phyloP scores from a whole-genome alignment of 192 early-diverging fungal species.

The Linnemannia exigua region DNA sequence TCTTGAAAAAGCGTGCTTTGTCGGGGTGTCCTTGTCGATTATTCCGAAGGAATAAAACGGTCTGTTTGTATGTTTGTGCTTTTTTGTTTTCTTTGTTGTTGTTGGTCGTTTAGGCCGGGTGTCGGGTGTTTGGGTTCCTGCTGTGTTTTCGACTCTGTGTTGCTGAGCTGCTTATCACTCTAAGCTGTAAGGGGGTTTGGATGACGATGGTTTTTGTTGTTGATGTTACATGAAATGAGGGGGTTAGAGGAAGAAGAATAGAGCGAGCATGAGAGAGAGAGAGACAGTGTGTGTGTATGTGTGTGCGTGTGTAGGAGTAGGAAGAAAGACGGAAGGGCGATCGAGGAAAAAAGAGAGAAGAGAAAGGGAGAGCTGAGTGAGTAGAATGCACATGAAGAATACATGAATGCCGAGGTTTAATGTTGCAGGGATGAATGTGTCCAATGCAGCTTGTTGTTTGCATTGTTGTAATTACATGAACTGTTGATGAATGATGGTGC shows the following conservation, averaged over 20 bases:
- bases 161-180: neutral
- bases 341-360: neutral
- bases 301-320: no score
- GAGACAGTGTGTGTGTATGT: no score
- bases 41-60: neutral
- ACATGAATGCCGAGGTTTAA: neutral
- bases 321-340: neutral
- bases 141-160: neutral
- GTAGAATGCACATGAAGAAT: neutral
- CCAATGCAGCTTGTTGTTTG: neutral
- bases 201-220: no score
- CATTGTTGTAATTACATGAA: slow-evolving; percentile 9
- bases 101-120: neutral
- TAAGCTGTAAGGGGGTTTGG: slow-evolving; percentile 3
- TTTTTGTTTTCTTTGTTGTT: neutral
- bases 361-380: neutral
- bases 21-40: neutral
- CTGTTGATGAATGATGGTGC: neutral
- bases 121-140: neutral
- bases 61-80: neutral
- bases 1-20: neutral
- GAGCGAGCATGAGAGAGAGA: neutral
- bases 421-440: neutral
- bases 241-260: neutral
- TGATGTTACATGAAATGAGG: neutral